These are phyloP conservation scores for Stachybotrys elegans DNA, from an alignment of 2,329 filamentous ascomycete species.

Conservation along the genomic window DNA sequence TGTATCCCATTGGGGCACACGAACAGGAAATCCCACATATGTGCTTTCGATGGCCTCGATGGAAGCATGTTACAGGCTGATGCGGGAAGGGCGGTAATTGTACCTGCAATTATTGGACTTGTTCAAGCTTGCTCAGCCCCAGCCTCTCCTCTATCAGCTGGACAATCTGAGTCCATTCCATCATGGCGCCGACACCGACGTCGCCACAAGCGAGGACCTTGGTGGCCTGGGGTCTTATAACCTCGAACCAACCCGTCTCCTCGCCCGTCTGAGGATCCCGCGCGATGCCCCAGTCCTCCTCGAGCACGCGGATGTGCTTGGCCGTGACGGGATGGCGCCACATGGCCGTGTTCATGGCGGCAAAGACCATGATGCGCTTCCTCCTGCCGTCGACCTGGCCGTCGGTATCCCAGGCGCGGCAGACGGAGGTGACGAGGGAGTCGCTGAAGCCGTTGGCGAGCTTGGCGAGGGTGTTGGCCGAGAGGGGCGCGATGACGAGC, in stretches of 20 bases:
- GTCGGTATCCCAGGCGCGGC: constrained; percentile 84
- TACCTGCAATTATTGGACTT: no score
- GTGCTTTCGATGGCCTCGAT: no score
- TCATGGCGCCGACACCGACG: constrained; percentile 77
- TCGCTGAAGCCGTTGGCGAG: constrained; percentile 74
- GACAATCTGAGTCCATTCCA: constrained; percentile 73
- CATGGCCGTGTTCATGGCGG: constrained; percentile 89
- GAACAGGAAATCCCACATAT: no score
- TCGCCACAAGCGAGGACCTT: constrained; percentile 85
- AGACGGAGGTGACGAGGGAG: constrained; percentile 66
- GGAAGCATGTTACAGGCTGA: no score
- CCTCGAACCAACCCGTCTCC: constrained; percentile 49
- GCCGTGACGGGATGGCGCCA: constrained; percentile 79
- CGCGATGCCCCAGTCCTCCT: constrained; percentile 67
- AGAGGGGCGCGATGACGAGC: constrained; percentile 74
- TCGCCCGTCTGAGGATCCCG: constrained; percentile 72
- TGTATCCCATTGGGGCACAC: no score
- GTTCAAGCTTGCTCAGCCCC: no score
- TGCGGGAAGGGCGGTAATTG: no score
- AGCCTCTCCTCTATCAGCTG: constrained; percentile 52
- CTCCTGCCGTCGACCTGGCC: constrained; percentile 47
- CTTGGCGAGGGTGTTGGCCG: constrained; percentile 83
- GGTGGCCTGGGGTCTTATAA: constrained; percentile 61
- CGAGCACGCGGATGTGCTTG: constrained; percentile 63
- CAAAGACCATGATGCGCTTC: constrained; percentile 68